These are phyloP conservation scores for Phytophthora ohioensis DNA, from an alignment of 352 stramenopile genomes.

Conservation along the genomic window DNA sequence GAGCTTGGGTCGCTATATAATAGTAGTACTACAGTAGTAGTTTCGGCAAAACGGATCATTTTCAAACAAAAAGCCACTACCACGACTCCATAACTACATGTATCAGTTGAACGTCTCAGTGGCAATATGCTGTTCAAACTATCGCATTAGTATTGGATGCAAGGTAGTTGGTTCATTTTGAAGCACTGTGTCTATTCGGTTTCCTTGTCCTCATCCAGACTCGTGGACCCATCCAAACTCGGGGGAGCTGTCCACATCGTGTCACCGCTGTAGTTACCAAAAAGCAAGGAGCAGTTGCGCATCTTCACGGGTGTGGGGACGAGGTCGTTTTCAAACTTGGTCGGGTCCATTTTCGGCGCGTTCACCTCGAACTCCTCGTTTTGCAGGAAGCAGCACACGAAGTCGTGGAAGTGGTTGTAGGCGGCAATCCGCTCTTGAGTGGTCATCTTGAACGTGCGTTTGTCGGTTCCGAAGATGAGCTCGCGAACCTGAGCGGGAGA, in stretches of 20 bases:
- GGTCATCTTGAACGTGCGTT: constrained; percentile 26
- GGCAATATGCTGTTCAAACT: background rate
- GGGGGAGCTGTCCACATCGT: constrained; percentile 15
- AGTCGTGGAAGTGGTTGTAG: constrained; percentile 38
- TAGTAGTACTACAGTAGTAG: too few relatives aligned
- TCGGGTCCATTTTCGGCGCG: constrained; percentile 17
- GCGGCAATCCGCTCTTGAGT: constrained; percentile 16
- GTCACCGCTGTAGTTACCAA: constrained; percentile 22
- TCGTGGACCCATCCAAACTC: constrained; percentile 2
- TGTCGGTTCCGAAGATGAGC: constrained; percentile 32
- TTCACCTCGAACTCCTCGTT: constrained; percentile 37
- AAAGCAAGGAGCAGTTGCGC: constrained; percentile 26
- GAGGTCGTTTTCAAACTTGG: constrained; percentile 21
- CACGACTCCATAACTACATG: too few relatives aligned
- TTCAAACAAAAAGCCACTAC: too few relatives aligned
- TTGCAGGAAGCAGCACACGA: constrained; percentile 37
- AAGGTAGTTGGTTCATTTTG: background rate
- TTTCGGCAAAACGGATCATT: too few relatives aligned
- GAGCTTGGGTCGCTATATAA: too few relatives aligned
- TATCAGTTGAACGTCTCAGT: too few relatives aligned
- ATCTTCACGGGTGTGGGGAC: constrained; percentile 31
- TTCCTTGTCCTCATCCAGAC: background rate
- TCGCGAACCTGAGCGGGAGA: constrained; percentile 18
- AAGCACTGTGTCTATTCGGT: background rate
- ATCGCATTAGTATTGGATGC: background rate